phyloP scores from a whole-genome alignment of 768 basidiomycete species.

The Panellus pusillus region DNA sequence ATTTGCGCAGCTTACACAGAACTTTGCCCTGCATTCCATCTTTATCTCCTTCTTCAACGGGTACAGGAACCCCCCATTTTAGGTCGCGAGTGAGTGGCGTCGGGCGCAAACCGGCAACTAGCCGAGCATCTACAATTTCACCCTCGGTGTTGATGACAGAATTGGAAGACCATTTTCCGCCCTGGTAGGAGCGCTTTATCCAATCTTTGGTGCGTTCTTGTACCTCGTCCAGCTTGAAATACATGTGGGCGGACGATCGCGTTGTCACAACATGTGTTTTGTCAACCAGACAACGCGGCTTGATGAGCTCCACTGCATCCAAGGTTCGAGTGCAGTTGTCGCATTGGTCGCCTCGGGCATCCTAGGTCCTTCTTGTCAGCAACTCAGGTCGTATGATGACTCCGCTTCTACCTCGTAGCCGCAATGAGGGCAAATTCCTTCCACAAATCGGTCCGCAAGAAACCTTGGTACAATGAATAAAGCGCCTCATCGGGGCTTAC shows the following conservation, averaged over 20 bases:
- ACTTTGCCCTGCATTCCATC: conserved; percentile 92
- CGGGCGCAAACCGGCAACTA: conserved; percentile 82
- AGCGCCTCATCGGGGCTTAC: background rate
- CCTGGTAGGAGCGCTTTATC: conserved; percentile 76
- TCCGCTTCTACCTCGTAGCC: conserved; percentile 63
- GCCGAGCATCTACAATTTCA: conserved; percentile 83
- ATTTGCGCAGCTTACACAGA: conserved; percentile 64
- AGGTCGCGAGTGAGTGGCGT: conserved; percentile 93
- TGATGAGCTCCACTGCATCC: conserved; percentile 89
- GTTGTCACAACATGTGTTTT: conserved; percentile 77
- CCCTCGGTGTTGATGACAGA: conserved; percentile 87
- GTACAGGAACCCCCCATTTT: conserved; percentile 95
- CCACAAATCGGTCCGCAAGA: conserved; percentile 95
- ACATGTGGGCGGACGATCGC: conserved; percentile 85
- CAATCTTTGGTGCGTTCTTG: conserved; percentile 85
- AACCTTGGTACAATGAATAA: conserved; percentile 51
- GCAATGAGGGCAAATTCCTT: conserved; percentile 97
- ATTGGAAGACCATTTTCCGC: conserved; percentile 92
- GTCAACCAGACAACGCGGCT: conserved; percentile 91
- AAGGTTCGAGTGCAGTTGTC: conserved; percentile 91
- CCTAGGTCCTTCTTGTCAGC: conserved; percentile 41
- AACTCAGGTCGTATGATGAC: background rate
- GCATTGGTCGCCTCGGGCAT: conserved; percentile 98
- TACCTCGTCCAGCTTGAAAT: conserved; percentile 79
- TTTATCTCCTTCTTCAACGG: conserved; percentile 71